Evolutionary conservation across 805 yeast genomes (phyloP).

Genomic region (Pichia phayaonensis): DNA sequence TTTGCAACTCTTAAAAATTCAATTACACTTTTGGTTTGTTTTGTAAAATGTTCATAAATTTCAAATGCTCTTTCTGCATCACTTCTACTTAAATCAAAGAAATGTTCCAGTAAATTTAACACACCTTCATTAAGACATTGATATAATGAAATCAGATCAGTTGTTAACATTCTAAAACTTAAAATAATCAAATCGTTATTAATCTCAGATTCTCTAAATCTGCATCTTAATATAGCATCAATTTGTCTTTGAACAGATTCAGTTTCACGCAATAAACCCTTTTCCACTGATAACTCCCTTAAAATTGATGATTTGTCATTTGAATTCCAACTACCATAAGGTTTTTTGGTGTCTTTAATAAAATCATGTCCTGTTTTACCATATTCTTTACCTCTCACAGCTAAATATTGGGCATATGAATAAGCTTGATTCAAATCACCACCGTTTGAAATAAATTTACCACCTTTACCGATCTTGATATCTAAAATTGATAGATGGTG

Average conservation of each 20-base stretch:
- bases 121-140: slow-evolving; percentile 94
- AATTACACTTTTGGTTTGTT: slow-evolving; percentile 80
- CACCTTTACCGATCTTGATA: slow-evolving; percentile 28
- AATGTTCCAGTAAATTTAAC: slow-evolving; percentile 85
- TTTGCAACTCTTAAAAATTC: slow-evolving; percentile 85
- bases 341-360: slow-evolving; percentile 54
- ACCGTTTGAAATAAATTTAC: slow-evolving; percentile 28
- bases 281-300: slow-evolving; percentile 57
- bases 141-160: slow-evolving; percentile 77
- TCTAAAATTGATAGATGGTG: slow-evolving; percentile 52
- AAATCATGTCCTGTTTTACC: slow-evolving; percentile 62
- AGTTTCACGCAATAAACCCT: slow-evolving; percentile 75
- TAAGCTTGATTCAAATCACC: slow-evolving; percentile 49
- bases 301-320: slow-evolving; percentile 50
- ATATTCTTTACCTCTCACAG: slow-evolving; percentile 61
- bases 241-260: slow-evolving; percentile 83
- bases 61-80: slow-evolving; percentile 85
- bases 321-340: slow-evolving; percentile 27
- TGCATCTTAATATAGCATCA: slow-evolving; percentile 63
- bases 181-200: slow-evolving; percentile 78
- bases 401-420: slow-evolving; percentile 66
- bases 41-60: slow-evolving; percentile 79
- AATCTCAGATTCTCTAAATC: slow-evolving; percentile 70
- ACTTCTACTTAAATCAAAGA: slow-evolving; percentile 79
- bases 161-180: slow-evolving; percentile 82